Conservation (phyloP, 192 early-diverging fungal species). For the Helicostylum pulchrum region DNA sequence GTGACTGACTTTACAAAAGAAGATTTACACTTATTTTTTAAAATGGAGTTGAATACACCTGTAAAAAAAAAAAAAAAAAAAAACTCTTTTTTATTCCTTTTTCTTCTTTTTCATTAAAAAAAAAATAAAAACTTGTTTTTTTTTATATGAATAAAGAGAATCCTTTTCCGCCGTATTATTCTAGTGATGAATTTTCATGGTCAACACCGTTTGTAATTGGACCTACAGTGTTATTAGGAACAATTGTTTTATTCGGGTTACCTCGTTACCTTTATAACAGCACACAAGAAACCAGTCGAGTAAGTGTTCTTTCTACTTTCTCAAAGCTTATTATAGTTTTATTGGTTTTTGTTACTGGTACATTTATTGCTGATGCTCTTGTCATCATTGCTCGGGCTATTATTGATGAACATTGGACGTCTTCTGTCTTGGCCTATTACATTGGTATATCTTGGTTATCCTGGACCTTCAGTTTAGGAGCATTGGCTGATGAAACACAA, state of each 20-base stretch:
- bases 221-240: slow-evolving; percentile 13
- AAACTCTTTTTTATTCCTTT: neutral
- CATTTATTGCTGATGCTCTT: slow-evolving; percentile 35
- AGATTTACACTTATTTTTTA: no score
- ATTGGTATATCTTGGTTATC: slow-evolving; percentile 38
- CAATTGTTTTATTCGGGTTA: slow-evolving; percentile 21
- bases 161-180: slow-evolving; percentile 24
- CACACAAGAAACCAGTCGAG: neutral
- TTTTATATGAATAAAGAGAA: no score
- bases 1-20: no score
- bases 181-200: slow-evolving; percentile 17
- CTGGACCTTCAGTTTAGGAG: slow-evolving; percentile 32
- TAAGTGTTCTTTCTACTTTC: slow-evolving; percentile 17
- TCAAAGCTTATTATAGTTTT: slow-evolving; percentile 28
- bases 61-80: no score
- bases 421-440: slow-evolving; percentile 41
- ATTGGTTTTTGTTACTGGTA: slow-evolving; percentile 27
- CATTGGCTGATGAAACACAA: slow-evolving; percentile 37
- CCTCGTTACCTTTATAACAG: slow-evolving; percentile 11
- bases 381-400: slow-evolving; percentile 40
- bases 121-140: no score
- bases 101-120: neutral
- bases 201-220: slow-evolving; percentile 27
- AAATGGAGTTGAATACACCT: no score
- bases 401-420: slow-evolving; percentile 40